Base-by-base conservation (phyloP, 2,329 filamentous ascomycete genomes). In the Emergomyces pasteurianus region DNA sequence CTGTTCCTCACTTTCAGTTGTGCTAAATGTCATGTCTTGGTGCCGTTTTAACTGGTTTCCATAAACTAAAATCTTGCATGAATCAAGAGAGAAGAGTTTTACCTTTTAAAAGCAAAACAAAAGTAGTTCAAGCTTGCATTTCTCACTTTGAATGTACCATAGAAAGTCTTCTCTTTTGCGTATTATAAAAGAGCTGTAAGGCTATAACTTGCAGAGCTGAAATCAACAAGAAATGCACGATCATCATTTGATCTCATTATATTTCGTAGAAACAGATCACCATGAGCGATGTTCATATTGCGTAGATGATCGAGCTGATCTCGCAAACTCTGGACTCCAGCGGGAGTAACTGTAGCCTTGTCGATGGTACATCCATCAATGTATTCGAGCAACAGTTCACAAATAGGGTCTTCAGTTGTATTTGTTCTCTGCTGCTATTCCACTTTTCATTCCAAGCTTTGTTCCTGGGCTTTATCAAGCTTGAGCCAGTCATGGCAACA, bases 301-400 rank as follows among this genome's bases (percentile, higher is more conserved):
- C 57, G 59, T 28, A 60, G 42, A 57, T 57, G 52, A 42, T 47
- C 23, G 4, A 60, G 52, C 28, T 57, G 38, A 57, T 60, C 59
- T 26, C 50, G 52, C 21, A 60, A 40, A 34, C 59, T 57, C 52
- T 50, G 59, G 12, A 42, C 59, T 56, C 23, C 49, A 46, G 36
- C 7, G 42, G 40, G n/a, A 49, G 59, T 55, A 36, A 40, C 43
- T 40, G 18, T 16, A 47, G 50, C 50, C 40, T 55, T 60, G 50
- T 56, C 50, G 23, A 60, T 28, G 21, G 50, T 60, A 40, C 50
- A 60, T 36, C 21, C 59, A 18, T 60, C 59, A 57, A 60, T 47
- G 46, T 57, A 60, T 57, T 60, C 59, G 23, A 50, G 59, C 23
- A 60, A 60, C 23, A 60, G 23, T 56, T 40, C 59, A 57, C 42